Conservation (phyloP, 164 flowering plant species). For the Sextonia rubra region DNA sequence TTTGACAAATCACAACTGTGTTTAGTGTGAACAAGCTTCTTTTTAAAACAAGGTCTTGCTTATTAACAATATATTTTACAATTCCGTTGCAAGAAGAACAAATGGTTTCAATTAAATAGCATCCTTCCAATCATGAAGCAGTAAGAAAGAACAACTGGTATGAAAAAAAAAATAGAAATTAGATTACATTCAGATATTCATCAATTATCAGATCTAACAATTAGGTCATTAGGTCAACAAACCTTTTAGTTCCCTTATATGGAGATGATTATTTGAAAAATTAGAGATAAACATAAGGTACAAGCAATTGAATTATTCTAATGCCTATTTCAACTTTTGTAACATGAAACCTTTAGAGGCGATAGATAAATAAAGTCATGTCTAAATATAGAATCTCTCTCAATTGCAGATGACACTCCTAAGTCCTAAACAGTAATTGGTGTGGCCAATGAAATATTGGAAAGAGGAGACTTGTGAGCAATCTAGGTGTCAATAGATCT, state of each 20-base stretch:
- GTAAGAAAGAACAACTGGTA: too few species aligned
- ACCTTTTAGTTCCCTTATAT: background rate
- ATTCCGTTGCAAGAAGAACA: too few species aligned
- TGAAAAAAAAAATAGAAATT: background rate
- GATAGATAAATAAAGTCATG: background rate
- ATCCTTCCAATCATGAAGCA: too few species aligned
- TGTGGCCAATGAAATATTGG: constrained; percentile 2
- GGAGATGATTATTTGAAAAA: constrained; percentile 1
- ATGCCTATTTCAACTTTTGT: background rate
- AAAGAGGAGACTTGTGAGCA: background rate
- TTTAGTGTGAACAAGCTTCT: too few species aligned
- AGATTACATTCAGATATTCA: background rate
- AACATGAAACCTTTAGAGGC: background rate
- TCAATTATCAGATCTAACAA: background rate
- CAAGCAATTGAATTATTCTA: background rate
- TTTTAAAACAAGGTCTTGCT: too few species aligned
- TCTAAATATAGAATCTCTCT: background rate
- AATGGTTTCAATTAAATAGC: too few species aligned
- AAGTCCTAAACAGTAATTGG: too few species aligned
- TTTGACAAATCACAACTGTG: too few species aligned
- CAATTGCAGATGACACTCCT: background rate
- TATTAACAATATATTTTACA: too few species aligned
- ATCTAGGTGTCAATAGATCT: background rate
- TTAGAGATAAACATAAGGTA: background rate
- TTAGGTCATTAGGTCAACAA: background rate